phyloP scores from a whole-genome alignment of 129 eudicot genomes.

The Helichrysum umbraculigerum region DNA sequence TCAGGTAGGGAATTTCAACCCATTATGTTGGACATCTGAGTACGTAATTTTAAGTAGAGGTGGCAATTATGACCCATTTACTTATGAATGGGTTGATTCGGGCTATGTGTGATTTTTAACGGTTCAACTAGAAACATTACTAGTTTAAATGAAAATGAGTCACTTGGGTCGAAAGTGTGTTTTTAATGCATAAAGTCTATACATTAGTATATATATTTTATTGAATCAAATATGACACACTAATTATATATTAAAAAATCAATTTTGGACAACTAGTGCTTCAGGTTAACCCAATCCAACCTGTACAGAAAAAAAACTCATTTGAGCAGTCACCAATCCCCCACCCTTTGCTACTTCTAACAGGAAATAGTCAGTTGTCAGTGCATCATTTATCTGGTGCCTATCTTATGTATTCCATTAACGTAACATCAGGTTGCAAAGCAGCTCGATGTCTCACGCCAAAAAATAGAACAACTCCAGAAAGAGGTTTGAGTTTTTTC shows the following conservation, averaged over 20 bases:
- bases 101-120: neutral
- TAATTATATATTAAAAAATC: too few species aligned
- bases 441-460: conserved; percentile 51
- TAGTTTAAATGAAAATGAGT: neutral
- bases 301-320: neutral
- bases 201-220: too few species aligned
- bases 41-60: neutral
- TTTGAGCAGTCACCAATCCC: neutral
- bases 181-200: neutral
- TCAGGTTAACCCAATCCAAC: neutral
- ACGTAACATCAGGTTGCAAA: conserved; percentile 42
- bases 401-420: conserved; percentile 19
- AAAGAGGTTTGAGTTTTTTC: conserved; percentile 56
- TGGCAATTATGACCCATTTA: neutral
- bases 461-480: conserved; percentile 69
- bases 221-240: neutral
- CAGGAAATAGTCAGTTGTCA: neutral
- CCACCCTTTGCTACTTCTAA: neutral
- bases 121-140: neutral
- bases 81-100: neutral
- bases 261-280: neutral
- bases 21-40: neutral
- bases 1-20: conserved; percentile 41
- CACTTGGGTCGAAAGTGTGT: neutral
- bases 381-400: conserved; percentile 1